Base-by-base conservation (phyloP, 75 land plant species). In the Pinus taeda region DNA sequence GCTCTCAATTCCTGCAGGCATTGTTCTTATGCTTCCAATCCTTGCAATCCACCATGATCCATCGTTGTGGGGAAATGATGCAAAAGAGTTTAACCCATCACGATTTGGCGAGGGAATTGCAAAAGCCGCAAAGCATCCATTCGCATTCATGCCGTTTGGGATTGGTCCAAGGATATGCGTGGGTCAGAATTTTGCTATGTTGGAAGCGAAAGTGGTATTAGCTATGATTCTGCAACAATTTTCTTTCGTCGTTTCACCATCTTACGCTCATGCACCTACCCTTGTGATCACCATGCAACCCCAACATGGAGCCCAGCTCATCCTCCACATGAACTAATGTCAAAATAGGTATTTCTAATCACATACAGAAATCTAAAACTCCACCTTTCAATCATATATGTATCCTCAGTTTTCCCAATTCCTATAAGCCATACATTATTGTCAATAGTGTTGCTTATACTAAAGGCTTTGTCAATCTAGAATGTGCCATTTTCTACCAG, bases 11-110 rank as follows among this genome's bases (percentile, higher is more conserved):
- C 89, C 91, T 15, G 79, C 82, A 26, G 82, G 84, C 29, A 85
- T 80, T 18, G 63, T 75, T 11, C n/a, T 89, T 64, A 39, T 69
- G 71, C 57, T 87, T 57, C 79, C 91, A 20, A 79, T 88, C 53
- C 82, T 86, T 30, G 63, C 81, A 0, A 67, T 90, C 36, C 92
- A 90, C 74, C 74, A 81, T 21, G 92, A 90, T 61, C 73, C 67
- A 13, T 74, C 84, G 0, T 73, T 87, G 2, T 88, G 93, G 93
- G 93, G 93, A 22, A 59, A 76, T 0, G 86, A 84, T 60, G 88
- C 80, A 9, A 73, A 85, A 24, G 86, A 88, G 80, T 90, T 90
- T 77, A 81, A 85, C 13, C 93, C 93, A 3, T 84, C 77, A 33
- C 79, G 93, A 42, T 90, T 88, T 64, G 63, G 67, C 2, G 42